Conservation (phyloP, 2,329 filamentous ascomycete species). For the Exophiala aquamarina region DNA sequence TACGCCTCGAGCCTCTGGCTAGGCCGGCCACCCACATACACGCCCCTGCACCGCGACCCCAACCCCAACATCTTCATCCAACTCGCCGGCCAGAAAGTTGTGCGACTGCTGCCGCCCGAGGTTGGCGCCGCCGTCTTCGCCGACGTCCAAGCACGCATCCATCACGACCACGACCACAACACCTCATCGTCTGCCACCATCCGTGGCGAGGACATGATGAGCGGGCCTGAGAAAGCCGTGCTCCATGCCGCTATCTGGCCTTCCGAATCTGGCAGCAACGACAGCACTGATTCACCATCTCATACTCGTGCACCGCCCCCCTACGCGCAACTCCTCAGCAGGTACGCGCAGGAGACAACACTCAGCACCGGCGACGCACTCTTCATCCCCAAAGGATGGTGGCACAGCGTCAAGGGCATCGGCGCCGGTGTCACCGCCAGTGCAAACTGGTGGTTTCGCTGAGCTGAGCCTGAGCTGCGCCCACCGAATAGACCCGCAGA, state of each 20-base stretch:
- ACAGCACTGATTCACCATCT: not conserved
- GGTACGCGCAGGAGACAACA: slow-evolving; percentile 49
- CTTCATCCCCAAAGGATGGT: slow-evolving; percentile 82
- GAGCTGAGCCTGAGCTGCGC: no score
- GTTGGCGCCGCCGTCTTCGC: slow-evolving; percentile 66
- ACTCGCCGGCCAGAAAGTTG: slow-evolving; percentile 67
- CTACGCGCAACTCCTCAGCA: slow-evolving; percentile 28
- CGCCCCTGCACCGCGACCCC: slow-evolving; percentile 86
- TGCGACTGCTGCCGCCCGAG: slow-evolving; percentile 69
- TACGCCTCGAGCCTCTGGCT: slow-evolving; percentile 88
- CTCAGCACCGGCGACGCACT: slow-evolving; percentile 68
- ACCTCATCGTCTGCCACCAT: slow-evolving; percentile 48
- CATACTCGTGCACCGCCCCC: slow-evolving; percentile 9
- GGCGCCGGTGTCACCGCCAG: slow-evolving; percentile 59
- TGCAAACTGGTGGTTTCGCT: slow-evolving; percentile 81
- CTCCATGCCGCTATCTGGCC: slow-evolving; percentile 73
- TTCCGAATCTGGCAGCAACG: slow-evolving; percentile 20
- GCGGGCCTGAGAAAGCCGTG: slow-evolving; percentile 66
- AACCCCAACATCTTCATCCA: slow-evolving; percentile 94
- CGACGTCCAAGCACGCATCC: slow-evolving; percentile 41
- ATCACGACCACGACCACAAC: slow-evolving; percentile 25
- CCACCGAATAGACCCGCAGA: no score
- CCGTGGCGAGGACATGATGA: slow-evolving; percentile 88
- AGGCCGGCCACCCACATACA: slow-evolving; percentile 81
- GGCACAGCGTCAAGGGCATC: slow-evolving; percentile 75